Evolutionary conservation across 257 asterid species (phyloP).

Genomic region (Solanum arcanum): DNA sequence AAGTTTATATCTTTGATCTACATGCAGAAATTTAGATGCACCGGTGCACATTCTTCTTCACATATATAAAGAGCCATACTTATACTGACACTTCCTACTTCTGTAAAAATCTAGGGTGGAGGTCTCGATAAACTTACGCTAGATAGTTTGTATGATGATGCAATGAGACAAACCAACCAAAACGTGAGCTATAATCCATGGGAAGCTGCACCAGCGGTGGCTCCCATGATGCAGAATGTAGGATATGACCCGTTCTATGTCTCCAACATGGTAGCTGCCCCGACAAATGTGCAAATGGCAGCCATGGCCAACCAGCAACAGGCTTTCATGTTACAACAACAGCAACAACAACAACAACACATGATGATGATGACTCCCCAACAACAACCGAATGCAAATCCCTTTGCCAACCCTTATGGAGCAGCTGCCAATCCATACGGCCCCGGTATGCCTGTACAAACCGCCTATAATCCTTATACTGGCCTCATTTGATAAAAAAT

Average conservation of each 20-base stretch:
- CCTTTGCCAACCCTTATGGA: slow-evolving; percentile 24
- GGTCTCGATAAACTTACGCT: slow-evolving; percentile 83
- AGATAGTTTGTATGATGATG: slow-evolving; percentile 91
- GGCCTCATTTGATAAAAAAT: slow-evolving; percentile 16
- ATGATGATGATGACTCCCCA: slow-evolving; percentile 29
- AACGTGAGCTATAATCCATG: slow-evolving; percentile 79
- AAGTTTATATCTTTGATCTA: background rate
- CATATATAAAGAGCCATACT: background rate
- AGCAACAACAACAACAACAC: slow-evolving; percentile 24
- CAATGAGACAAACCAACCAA: slow-evolving; percentile 73
- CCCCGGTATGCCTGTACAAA: slow-evolving; percentile 21
- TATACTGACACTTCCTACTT: background rate
- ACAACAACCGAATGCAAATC: slow-evolving; percentile 12
- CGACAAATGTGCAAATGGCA: slow-evolving; percentile 62
- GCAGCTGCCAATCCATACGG: slow-evolving; percentile 18
- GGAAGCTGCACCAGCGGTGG: slow-evolving; percentile 48
- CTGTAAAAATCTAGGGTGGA: slow-evolving; percentile 48
- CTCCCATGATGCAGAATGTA: slow-evolving; percentile 28
- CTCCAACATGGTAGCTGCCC: slow-evolving; percentile 51
- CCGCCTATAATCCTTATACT: slow-evolving; percentile 20
- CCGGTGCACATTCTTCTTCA: background rate
- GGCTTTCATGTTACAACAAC: slow-evolving; percentile 37
- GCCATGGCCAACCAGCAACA: slow-evolving; percentile 62
- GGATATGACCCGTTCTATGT: slow-evolving; percentile 68
- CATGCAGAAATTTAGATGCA: background rate